phyloP scores from a whole-genome alignment of 2,329 filamentous ascomycete species.

The Cryphonectria nitschkei region DNA sequence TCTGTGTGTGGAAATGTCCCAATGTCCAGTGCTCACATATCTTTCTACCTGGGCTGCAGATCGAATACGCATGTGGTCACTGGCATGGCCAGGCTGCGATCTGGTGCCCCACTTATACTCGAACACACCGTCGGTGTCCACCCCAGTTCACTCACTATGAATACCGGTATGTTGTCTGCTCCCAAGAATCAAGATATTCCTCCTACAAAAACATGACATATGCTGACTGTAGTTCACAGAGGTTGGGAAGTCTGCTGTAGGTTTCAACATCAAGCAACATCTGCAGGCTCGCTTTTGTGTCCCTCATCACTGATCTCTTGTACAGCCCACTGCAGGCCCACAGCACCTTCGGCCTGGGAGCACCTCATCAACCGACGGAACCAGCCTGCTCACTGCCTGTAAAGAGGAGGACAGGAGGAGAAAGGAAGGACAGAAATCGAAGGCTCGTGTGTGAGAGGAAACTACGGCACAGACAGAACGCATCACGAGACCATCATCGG shows the following conservation, averaged over 20 bases:
- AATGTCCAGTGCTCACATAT: neutral
- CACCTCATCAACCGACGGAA: slow-evolving; percentile 42
- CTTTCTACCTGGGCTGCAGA: slow-evolving; percentile 33
- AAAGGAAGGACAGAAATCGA: too few relatives aligned
- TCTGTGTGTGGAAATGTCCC: neutral
- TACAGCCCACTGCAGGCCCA: slow-evolving; percentile 45
- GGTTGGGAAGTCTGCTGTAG: slow-evolving; percentile 51
- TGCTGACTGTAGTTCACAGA: slow-evolving; percentile 35
- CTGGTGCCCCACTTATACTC: slow-evolving; percentile 51
- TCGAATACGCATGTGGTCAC: slow-evolving; percentile 56
- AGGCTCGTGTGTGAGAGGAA: neutral
- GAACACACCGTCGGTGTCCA: slow-evolving; percentile 47
- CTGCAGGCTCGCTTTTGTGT: slow-evolving; percentile 32
- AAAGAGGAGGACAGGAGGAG: neutral
- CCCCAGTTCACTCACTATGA: slow-evolving; percentile 50
- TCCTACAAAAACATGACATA: neutral
- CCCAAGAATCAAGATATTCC: neutral
- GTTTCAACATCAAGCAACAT: slow-evolving; percentile 39
- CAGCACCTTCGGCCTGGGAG: slow-evolving; percentile 41
- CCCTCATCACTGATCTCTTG: slow-evolving; percentile 23
- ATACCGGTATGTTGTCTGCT: slow-evolving; percentile 44
- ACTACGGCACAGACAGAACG: neutral
- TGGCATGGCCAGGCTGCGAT: slow-evolving; percentile 52
- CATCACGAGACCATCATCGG: neutral
- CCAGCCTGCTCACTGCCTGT: slow-evolving; percentile 32